Percentiles rank a stretch among this genome's conserved stretches.
These are phyloP conservation scores for Turritis glabra DNA, from an alignment of 345 rosid species.

Conservation along the genomic window DNA sequence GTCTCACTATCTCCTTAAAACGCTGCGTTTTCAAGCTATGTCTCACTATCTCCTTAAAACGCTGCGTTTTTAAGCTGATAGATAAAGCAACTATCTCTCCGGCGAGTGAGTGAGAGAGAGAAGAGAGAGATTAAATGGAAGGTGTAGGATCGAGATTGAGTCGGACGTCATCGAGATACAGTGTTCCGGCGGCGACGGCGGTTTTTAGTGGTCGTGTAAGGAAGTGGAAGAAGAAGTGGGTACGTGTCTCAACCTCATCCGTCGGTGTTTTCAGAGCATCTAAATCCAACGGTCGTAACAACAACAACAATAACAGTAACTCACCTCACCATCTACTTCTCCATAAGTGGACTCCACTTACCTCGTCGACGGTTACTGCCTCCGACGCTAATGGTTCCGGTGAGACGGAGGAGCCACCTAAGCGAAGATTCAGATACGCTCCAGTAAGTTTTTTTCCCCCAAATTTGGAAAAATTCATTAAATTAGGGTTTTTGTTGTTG, in stretches of 20 bases:
- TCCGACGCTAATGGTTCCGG: conserved; percentile 41
- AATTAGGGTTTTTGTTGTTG: conserved; percentile 8
- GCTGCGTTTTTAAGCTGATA: neutral
- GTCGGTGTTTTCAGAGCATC: conserved; percentile 41
- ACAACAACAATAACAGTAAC: conserved; percentile 36
- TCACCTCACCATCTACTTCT: conserved; percentile 63
- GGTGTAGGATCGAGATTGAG: conserved; percentile 87
- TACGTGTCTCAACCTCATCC: conserved; percentile 63
- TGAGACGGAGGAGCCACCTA: conserved; percentile 66
- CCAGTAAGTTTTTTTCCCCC: conserved; percentile 52
- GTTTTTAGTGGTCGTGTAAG: conserved; percentile 91
- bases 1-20: neutral
- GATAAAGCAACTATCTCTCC: conserved; percentile 21
- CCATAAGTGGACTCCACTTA: conserved; percentile 91
- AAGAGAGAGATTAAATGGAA: conserved; percentile 50
- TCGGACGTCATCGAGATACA: conserved; percentile 75
- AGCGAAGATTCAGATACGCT: conserved; percentile 79
- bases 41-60: neutral
- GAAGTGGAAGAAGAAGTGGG: conserved; percentile 99
- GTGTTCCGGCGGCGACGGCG: conserved; percentile 63
- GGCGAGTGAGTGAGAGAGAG: conserved; percentile 8
- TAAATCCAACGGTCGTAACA: conserved; percentile 56
- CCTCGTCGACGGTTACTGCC: conserved; percentile 37
- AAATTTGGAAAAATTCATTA: neutral
- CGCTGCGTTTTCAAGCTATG: neutral